Base-by-base conservation (phyloP, 805 yeast species). In the Kodamaea laetipori region DNA sequence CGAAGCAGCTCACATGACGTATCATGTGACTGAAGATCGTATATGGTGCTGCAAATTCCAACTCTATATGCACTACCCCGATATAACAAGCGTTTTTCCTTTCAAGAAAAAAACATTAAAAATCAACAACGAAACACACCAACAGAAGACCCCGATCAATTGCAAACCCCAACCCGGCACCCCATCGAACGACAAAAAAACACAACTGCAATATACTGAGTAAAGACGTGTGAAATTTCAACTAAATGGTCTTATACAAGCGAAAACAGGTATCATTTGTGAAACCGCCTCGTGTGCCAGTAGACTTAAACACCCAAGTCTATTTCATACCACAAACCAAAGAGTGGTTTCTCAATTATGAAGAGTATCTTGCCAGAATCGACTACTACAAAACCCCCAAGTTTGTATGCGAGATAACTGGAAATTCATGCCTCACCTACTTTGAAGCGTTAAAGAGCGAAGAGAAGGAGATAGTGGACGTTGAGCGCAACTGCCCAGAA, bases 401-500 rank as follows among this genome's bases (percentile, higher is more conserved):
- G 61, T 94, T 94, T 66, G 94, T 90, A 9, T 94, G 98, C 68
- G 99, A 94, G 65, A 85, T 92, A 38, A 88, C 97, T 0, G 99
- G 99, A 10, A 87, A 89, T 56, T 84, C 97, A 12, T 85, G 95
- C 55, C 74, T 92, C 45, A 88, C 97, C 0, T 94, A 78, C 61
- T 90, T 90, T 61, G 95, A 94, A 56, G 99, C 98, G 0, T 73
- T 80, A 35, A 80, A 81, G 42, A 81, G 86, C 46, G 99, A 92
- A 66, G 76, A 47, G 37, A 63, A 57, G 45, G 80, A 56, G 55
- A 72, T 77, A 49, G 70, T 67, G 43, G 80, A 78, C 48, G 89
- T 92, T 41, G 95, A 90, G 56, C 71, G 76, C 43, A 77, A 79
- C 56, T 94, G 94, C 61, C 99, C 99, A 4, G 95, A 92, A 53